phyloP scores from a whole-genome alignment of 371 early-diverging fungal genomes.

The Gilbertella persicaria region DNA sequence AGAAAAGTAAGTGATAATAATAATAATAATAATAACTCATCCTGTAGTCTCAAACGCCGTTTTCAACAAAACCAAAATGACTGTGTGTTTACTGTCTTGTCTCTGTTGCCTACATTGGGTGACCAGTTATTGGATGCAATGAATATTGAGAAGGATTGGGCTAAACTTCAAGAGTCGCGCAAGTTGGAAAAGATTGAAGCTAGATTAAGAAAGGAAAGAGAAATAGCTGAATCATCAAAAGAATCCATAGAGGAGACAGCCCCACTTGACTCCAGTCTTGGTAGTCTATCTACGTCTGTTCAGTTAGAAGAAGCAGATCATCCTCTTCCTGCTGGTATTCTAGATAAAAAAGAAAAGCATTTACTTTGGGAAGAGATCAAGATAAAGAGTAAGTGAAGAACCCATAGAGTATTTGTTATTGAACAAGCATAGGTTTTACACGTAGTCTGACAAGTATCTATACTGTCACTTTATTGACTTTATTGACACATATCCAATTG shows the following conservation, averaged over 20 bases:
- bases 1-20: slow-evolving; percentile 66
- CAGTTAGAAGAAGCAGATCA: slow-evolving; percentile 9
- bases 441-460: slow-evolving; percentile 84
- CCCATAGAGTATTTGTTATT: not conserved
- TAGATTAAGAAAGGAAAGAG: slow-evolving; percentile 24
- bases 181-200: slow-evolving; percentile 35
- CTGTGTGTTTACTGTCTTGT: slow-evolving; percentile 79
- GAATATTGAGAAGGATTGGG: slow-evolving; percentile 78
- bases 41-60: slow-evolving; percentile 74
- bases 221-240: slow-evolving; percentile 13
- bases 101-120: slow-evolving; percentile 75
- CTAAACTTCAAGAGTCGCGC: slow-evolving; percentile 64
- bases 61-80: slow-evolving; percentile 93
- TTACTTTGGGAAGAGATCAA: slow-evolving; percentile 91
- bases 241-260: slow-evolving; percentile 15
- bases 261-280: slow-evolving; percentile 29
- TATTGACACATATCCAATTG: slow-evolving; percentile 86
- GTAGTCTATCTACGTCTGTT: slow-evolving; percentile 26
- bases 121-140: slow-evolving; percentile 76
- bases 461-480: slow-evolving; percentile 74
- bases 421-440: slow-evolving; percentile 63
- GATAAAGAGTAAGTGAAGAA: slow-evolving; percentile 58
- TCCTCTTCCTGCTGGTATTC: slow-evolving; percentile 27
- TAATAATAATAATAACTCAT: not conserved
- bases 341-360: slow-evolving; percentile 62